Base-by-base conservation (phyloP, 1,139 yeast genomes). In the Zhuliangozyma blackwelliae region DNA sequence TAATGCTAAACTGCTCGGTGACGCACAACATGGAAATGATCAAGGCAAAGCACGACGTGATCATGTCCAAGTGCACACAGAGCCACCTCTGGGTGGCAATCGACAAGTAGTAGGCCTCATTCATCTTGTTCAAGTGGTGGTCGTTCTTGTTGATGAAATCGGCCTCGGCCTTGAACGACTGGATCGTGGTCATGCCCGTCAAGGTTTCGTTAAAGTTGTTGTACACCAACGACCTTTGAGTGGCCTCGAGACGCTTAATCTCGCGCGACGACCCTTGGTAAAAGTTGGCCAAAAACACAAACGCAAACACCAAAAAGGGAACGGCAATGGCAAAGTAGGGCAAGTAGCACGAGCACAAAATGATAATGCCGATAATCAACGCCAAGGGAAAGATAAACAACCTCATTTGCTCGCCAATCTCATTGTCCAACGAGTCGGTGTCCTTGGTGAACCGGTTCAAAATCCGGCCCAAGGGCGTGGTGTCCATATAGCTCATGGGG, bases 361-460 rank as follows among this genome's bases (percentile, higher is more conserved):
- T 60, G 32, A 67, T 46, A 39, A 68, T 63, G 36, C 75, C 76
- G 43, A 66, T 57, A 34, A 68, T 65, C 20, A 57, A 57, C 8
- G 69, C 69, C 37, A 66, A 48, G 10, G 72, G 66, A 49, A 65
- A 68, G 10, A 68, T 48, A 40, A 68, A 64, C 39, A 67, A 59
- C 40, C 73, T 57, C 50, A 66, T 51, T 43, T 68, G 73, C 41
- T 69, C 75, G 26, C 72, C 69, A 43, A 68, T 59, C 48, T 68
- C 75, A 45, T 68, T 68, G 48, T 69, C 75, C 46, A 70, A 62
- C 8, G 70, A 59, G 48, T 70, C 75, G 8, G 75, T 68, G 48
- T 70, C 75, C 46, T 66, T 68, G 7, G 74, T 68, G 46, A 95
- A 39, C 83, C 90, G 54, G 52, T 68, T 68, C 50, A 70, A 58